phyloP scores from a whole-genome alignment of 805 yeast genomes.

The Teunomyces barrocoloradensis region DNA sequence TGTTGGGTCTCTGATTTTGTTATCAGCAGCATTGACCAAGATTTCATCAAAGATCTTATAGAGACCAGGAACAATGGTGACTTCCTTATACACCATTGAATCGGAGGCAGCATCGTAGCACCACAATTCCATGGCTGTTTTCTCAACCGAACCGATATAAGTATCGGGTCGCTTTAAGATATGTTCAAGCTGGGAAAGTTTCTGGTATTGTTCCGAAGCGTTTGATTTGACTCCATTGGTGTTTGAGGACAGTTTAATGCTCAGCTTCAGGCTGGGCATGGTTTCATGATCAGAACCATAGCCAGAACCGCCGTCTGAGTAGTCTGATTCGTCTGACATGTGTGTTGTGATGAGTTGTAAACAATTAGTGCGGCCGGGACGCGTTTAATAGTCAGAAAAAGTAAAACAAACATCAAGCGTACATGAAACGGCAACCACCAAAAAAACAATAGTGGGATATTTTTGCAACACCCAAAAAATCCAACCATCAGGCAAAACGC shows the following conservation, averaged over 20 bases:
- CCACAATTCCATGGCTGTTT: constrained; percentile 80
- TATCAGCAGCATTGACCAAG: constrained; percentile 97
- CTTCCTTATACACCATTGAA: constrained; percentile 51
- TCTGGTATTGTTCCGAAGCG: constrained; percentile 81
- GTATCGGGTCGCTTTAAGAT: constrained; percentile 97
- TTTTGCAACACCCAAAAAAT: background rate
- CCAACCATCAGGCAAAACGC: no score
- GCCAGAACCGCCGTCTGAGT: constrained; percentile 9
- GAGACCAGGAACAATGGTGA: constrained; percentile 89
- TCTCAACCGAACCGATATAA: constrained; percentile 92
- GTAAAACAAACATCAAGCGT: background rate
- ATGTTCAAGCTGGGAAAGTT: constrained; percentile 92
- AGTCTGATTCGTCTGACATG: constrained; percentile 7
- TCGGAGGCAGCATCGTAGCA: constrained; percentile 55
- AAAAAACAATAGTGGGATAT: background rate
- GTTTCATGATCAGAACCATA: constrained; percentile 4
- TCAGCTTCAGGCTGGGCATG: constrained; percentile 8
- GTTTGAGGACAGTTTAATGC: constrained; percentile 3
- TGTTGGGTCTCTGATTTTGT: constrained; percentile 88
- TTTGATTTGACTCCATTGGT: constrained; percentile 13
- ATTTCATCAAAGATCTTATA: constrained; percentile 97
- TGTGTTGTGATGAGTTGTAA: background rate
- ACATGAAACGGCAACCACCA: background rate
- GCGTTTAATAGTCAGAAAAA: background rate
- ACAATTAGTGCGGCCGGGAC: background rate